A percentile compares a stretch with the other conserved stretches of the same genome.
Evolutionary conservation across 495 filamentous ascomycete genomes (phyloP).

Genomic region (Podospora pseudocomata): DNA sequence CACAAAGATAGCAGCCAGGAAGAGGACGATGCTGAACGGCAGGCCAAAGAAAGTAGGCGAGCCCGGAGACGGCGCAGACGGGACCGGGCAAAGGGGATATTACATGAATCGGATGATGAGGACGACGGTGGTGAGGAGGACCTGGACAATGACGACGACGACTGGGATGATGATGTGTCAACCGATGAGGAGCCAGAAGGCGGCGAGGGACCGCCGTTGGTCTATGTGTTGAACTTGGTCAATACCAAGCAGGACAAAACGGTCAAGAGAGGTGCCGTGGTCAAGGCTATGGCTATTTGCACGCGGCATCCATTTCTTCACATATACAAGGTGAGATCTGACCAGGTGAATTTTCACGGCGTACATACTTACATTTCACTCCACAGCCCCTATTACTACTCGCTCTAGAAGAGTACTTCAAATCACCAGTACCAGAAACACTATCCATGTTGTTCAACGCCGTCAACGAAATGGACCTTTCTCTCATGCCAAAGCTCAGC

Average conservation of each 20-base stretch:
- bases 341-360: background rate
- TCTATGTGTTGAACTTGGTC: constrained; percentile 96
- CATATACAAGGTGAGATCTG: constrained; percentile 78
- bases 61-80: constrained; percentile 41
- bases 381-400: constrained; percentile 80
- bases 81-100: constrained; percentile 52
- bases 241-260: constrained; percentile 95
- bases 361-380: constrained; percentile 25
- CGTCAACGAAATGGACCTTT: constrained; percentile 95
- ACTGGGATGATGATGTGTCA: constrained; percentile 54
- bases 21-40: constrained; percentile 63
- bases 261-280: constrained; percentile 86
- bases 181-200: constrained; percentile 60
- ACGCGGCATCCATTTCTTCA: constrained; percentile 97
- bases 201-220: constrained; percentile 79
- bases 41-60: constrained; percentile 49
- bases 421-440: constrained; percentile 82
- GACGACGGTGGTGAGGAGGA: constrained; percentile 42
- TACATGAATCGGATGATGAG: constrained; percentile 48
- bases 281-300: constrained; percentile 99
- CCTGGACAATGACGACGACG: constrained; percentile 44
- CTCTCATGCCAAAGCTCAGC: constrained; percentile 82
- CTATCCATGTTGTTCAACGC: constrained; percentile 86
- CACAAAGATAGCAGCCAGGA: constrained; percentile 87
- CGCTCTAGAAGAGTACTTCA: constrained; percentile 97